Conservation (phyloP, 805 yeast species). For the Candida ulmi region DNA sequence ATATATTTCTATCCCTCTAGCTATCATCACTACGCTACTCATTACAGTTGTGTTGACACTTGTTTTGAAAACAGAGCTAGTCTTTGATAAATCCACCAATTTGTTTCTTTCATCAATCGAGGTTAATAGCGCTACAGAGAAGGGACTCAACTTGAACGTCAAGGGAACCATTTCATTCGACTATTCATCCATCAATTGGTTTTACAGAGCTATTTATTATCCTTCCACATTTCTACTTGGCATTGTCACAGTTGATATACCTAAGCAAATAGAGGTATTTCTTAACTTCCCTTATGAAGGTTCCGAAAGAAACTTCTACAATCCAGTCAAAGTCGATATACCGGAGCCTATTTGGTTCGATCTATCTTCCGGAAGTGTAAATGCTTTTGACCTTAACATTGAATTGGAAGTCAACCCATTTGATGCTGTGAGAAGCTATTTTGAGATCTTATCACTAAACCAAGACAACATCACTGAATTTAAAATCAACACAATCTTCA, state of each 20-base stretch:
- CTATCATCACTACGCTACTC: neutral
- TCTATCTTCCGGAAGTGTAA: constrained; percentile 7
- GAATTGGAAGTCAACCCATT: constrained; percentile 7
- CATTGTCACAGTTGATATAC: constrained; percentile 1
- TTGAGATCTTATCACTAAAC: constrained; percentile 3
- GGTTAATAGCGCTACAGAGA: constrained; percentile 7
- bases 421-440: constrained; percentile 6
- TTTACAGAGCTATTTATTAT: constrained; percentile 4
- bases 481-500: constrained; percentile 2
- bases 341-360: constrained; percentile 7
- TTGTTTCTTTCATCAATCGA: constrained; percentile 6
- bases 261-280: constrained; percentile 8
- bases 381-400: constrained; percentile 3
- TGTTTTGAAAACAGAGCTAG: constrained; percentile 2
- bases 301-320: constrained; percentile 3
- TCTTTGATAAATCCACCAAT: constrained; percentile 4
- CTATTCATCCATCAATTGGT: constrained; percentile 11
- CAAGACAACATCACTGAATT: constrained; percentile 1
- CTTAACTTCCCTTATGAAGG: constrained; percentile 6
- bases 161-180: constrained; percentile 11
- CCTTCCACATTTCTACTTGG: constrained; percentile 7
- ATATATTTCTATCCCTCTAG: neutral
- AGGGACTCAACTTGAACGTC: constrained; percentile 11
- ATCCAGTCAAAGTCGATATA: constrained; percentile 5
- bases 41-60: neutral